These are phyloP conservation scores for Closterium sp. DNA, from an alignment of 139 green algal genomes.

Conservation along the genomic window DNA sequence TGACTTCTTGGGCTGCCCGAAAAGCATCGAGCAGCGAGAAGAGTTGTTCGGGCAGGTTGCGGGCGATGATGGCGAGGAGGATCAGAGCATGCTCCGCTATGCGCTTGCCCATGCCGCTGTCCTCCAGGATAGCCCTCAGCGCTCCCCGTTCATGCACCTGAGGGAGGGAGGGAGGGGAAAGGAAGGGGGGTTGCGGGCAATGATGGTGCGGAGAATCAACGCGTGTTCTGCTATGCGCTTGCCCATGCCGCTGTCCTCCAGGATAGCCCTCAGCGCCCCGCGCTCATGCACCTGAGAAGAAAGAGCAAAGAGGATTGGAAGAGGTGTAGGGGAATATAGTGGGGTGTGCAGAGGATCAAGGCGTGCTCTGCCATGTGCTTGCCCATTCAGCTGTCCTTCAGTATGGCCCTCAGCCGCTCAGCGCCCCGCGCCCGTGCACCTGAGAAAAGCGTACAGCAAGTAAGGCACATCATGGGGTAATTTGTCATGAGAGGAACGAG, in stretches of 20 bases:
- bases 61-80: no score
- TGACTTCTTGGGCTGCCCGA: neutral
- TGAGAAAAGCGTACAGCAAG: neutral
- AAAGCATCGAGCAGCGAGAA: neutral
- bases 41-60: neutral
- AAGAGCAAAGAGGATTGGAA: no score
- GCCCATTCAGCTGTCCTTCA: neutral
- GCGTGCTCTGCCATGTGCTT: neutral
- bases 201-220: no score
- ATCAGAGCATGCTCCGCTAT: no score
- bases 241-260: no score
- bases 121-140: neutral
- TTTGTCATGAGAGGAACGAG: neutral
- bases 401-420: neutral
- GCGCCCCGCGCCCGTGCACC: neutral
- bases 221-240: no score
- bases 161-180: no score
- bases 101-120: no score
- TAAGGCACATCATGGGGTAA: neutral
- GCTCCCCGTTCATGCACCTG: neutral
- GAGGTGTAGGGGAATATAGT: no score
- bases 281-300: no score
- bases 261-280: no score
- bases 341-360: neutral
- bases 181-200: no score